Evolutionary conservation across 768 basidiomycete species (phyloP).

Genomic region (Daedalea quercina): DNA sequence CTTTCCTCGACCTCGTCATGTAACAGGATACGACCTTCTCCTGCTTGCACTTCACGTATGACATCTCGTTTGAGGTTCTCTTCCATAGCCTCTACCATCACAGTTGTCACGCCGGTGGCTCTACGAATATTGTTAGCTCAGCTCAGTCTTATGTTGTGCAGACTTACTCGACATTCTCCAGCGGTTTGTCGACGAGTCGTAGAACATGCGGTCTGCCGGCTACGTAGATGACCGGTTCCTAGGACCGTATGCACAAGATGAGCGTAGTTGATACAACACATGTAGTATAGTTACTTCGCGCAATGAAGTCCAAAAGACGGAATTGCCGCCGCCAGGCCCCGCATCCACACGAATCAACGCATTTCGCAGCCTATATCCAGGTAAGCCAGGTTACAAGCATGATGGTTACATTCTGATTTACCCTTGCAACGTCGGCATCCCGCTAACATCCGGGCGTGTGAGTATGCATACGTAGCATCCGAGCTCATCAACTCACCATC

Average conservation of each 20-base stretch:
- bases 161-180: conserved; percentile 91
- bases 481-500: conserved; percentile 42
- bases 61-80: conserved; percentile 82
- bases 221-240: conserved; percentile 93
- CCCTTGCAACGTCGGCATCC: conserved; percentile 95
- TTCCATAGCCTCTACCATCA: conserved; percentile 90
- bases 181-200: conserved; percentile 76
- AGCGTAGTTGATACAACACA: not conserved
- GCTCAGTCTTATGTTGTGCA: not conserved
- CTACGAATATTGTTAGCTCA: conserved; percentile 33
- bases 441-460: conserved; percentile 34
- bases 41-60: conserved; percentile 66
- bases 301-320: conserved; percentile 90
- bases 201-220: conserved; percentile 86
- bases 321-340: conserved; percentile 65
- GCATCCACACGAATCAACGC: conserved; percentile 79
- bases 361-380: conserved; percentile 52
- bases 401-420: conserved; percentile 23
- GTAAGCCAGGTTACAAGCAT: not conserved
- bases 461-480: not conserved
- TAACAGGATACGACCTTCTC: conserved; percentile 74
- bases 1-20: conserved; percentile 96
- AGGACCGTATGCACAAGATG: not conserved
- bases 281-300: conserved; percentile 54
- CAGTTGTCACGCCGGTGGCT: conserved; percentile 89